A percentile compares a stretch with the other conserved stretches of the same genome.
Conservation (phyloP, 768 basidiomycete genomes). For the Suillus hirtellus region DNA sequence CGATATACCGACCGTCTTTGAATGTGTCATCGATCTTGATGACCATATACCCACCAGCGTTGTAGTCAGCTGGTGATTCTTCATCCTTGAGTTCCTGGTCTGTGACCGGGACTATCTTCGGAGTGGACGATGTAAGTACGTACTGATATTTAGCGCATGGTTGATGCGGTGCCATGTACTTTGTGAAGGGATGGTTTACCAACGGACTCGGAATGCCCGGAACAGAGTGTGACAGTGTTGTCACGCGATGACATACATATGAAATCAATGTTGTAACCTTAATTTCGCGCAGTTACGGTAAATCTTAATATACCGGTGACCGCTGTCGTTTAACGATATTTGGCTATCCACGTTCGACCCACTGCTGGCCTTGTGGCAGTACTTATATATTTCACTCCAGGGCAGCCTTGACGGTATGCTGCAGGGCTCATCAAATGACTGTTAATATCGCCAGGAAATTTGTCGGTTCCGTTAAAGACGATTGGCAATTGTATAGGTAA, state of each 20-base stretch:
- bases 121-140: conserved; percentile 63
- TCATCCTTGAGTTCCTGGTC: conserved; percentile 71
- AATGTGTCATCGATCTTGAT: conserved; percentile 83
- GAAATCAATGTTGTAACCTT: neutral
- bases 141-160: conserved; percentile 75
- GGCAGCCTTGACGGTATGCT: neutral
- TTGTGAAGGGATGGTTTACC: conserved; percentile 19
- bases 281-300: conserved; percentile 5
- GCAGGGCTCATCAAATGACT: conserved; percentile 15
- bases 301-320: neutral
- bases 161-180: conserved; percentile 63
- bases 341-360: neutral
- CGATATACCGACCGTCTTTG: conserved; percentile 79
- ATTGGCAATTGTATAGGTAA: conserved; percentile 82
- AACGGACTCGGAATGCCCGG: conserved; percentile 11
- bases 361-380: neutral
- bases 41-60: conserved; percentile 77
- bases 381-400: neutral
- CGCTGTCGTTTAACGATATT: neutral
- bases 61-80: conserved; percentile 83
- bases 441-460: conserved; percentile 39
- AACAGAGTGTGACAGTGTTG: conserved; percentile 17
- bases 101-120: conserved; percentile 71
- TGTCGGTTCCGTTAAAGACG: conserved; percentile 82
- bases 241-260: neutral